These are phyloP conservation scores for Pulveroboletus sp. DNA, from an alignment of 768 basidiomycete genomes.

Conservation along the genomic window DNA sequence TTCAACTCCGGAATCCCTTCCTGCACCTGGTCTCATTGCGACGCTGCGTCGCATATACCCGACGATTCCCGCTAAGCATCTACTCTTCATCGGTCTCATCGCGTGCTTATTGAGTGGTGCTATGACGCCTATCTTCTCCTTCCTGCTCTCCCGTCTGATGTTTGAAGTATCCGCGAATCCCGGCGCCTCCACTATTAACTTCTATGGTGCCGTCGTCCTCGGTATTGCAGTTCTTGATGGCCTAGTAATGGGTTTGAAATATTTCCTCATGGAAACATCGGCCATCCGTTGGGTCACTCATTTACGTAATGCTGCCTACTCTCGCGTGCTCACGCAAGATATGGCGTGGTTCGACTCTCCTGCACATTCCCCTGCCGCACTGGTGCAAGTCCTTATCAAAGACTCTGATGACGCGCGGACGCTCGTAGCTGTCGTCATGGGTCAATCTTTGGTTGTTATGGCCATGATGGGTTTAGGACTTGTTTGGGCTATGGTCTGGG, in stretches of 20 bases:
- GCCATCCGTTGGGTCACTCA: slow-evolving; percentile 71
- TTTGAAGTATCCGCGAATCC: slow-evolving; percentile 72
- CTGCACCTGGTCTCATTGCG: slow-evolving; percentile 22
- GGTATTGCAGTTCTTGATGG: slow-evolving; percentile 74
- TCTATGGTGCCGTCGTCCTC: slow-evolving; percentile 69
- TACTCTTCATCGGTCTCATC: slow-evolving; percentile 66
- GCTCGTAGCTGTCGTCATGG: slow-evolving; percentile 67
- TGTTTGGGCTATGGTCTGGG: slow-evolving; percentile 80
- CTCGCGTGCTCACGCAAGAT: slow-evolving; percentile 68
- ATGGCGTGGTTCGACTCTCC: slow-evolving; percentile 81
- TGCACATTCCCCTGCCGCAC: slow-evolving; percentile 49
- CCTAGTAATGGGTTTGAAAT: slow-evolving; percentile 67
- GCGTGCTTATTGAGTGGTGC: slow-evolving; percentile 71
- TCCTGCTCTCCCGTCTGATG: slow-evolving; percentile 76
- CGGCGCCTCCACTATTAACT: slow-evolving; percentile 59
- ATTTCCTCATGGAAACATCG: slow-evolving; percentile 71
- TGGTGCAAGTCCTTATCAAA: slow-evolving; percentile 78
- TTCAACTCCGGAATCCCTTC: background rate
- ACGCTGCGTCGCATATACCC: slow-evolving; percentile 59
- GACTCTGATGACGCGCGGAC: slow-evolving; percentile 85
- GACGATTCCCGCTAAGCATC: slow-evolving; percentile 66
- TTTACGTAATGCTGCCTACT: slow-evolving; percentile 55
- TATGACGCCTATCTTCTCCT: slow-evolving; percentile 90
- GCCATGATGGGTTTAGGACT: slow-evolving; percentile 83
- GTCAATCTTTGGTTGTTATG: slow-evolving; percentile 65